phyloP scores from a whole-genome alignment of 2,329 filamentous ascomycete species.

The Fusarium sp. region DNA sequence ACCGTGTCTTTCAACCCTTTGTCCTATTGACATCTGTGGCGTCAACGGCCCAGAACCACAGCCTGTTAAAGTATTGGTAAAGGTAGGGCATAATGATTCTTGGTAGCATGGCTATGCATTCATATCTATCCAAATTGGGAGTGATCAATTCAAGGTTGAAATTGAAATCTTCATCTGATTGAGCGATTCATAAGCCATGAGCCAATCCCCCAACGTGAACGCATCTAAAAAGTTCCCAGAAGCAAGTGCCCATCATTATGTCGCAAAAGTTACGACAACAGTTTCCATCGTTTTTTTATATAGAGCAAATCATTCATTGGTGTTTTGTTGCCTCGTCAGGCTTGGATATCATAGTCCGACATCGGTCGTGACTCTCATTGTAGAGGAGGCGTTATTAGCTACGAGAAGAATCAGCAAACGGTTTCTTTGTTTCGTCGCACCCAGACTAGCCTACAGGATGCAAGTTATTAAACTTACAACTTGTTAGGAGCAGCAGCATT shows the following conservation, averaged over 20 bases:
- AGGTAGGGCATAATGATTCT: not conserved
- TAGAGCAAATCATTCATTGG: slow-evolving; percentile 37
- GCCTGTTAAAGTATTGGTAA: not conserved
- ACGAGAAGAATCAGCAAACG: slow-evolving; percentile 30
- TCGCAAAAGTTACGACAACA: slow-evolving; percentile 31
- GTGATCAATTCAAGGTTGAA: slow-evolving; percentile 26
- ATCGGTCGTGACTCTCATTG: slow-evolving; percentile 35
- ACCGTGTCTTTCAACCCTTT: not conserved
- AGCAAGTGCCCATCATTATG: slow-evolving; percentile 40
- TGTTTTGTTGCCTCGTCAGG: slow-evolving; percentile 21
- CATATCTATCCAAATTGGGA: not conserved
- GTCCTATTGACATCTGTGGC: slow-evolving; percentile 19
- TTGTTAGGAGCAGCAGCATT: slow-evolving; percentile 77
- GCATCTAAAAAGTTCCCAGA: slow-evolving; percentile 40
- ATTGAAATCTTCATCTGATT: slow-evolving; percentile 34
- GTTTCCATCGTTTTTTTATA: slow-evolving; percentile 32
- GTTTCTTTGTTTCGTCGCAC: slow-evolving; percentile 3
- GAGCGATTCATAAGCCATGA: slow-evolving; percentile 32
- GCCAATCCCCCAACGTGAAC: slow-evolving; percentile 28
- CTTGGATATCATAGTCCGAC: slow-evolving; percentile 39
- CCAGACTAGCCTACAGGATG: slow-evolving; percentile 28
- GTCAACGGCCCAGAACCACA: slow-evolving; percentile 9
- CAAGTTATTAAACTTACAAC: slow-evolving; percentile 70
- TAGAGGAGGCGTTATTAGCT: slow-evolving; percentile 41
- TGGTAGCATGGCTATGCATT: not conserved